A percentile compares a stretch with the other conserved stretches of the same genome.
Conservation (phyloP, 2,329 filamentous ascomycete genomes). For the Penicillium griseofulvum region DNA sequence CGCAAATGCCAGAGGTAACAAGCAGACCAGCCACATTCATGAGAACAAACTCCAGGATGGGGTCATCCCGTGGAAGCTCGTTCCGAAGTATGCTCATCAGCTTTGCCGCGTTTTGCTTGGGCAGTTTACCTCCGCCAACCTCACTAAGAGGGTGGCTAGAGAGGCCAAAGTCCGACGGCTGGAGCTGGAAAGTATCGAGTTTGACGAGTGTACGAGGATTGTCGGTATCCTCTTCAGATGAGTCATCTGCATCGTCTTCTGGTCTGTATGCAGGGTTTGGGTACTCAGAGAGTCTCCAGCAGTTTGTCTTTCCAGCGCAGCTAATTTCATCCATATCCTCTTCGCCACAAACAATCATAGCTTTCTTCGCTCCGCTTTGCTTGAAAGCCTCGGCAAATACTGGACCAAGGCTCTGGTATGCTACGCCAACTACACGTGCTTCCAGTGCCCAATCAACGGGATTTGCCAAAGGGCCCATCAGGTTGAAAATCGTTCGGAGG, state of each 20-base stretch:
- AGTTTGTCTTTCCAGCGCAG: constrained; percentile 82
- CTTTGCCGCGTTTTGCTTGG: constrained; percentile 82
- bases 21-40: constrained; percentile 90
- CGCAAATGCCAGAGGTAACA: constrained; percentile 81
- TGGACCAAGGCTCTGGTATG: constrained; percentile 78
- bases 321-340: constrained; percentile 96
- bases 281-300: constrained; percentile 71
- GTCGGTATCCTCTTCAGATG: constrained; percentile 40
- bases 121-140: constrained; percentile 82
- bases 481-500: constrained; percentile 96
- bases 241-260: constrained; percentile 45
- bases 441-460: constrained; percentile 82
- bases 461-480: constrained; percentile 88
- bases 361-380: constrained; percentile 74
- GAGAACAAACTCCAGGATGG: constrained; percentile 88
- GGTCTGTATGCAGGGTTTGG: constrained; percentile 45
- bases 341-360: constrained; percentile 85
- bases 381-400: constrained; percentile 84
- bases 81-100: constrained; percentile 72
- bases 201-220: constrained; percentile 49
- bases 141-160: constrained; percentile 68
- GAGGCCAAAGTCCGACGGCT: constrained; percentile 85
- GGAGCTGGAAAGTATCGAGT: constrained; percentile 73
- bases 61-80: constrained; percentile 70
- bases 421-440: constrained; percentile 89